Percentiles rank a stretch among this genome's conserved stretches.
phyloP scores from a whole-genome alignment of 1,284 basidiomycete species.

The Ustilago trichophora region DNA sequence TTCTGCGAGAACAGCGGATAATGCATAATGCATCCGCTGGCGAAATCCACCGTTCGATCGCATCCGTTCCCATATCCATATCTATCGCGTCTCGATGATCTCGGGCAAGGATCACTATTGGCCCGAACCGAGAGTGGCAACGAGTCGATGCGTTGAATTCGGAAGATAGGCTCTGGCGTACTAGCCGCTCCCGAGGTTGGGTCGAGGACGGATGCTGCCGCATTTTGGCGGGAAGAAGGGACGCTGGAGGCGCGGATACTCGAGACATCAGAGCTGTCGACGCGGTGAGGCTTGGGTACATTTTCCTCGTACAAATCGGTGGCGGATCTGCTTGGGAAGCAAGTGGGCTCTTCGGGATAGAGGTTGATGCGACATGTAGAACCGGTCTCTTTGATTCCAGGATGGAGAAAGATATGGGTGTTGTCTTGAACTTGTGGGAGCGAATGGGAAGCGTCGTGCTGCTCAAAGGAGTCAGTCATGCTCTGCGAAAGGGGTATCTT shows the following conservation, averaged over 20 bases:
- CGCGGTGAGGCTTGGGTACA: no score
- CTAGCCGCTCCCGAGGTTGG: background rate
- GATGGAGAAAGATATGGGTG: no score
- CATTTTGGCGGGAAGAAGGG: no score
- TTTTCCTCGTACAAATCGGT: no score
- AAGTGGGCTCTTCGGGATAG: no score
- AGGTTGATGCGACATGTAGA: background rate
- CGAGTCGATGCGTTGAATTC: background rate
- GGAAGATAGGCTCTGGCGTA: constrained; percentile 8
- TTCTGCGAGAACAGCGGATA: constrained; percentile 19
- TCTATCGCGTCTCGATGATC: background rate
- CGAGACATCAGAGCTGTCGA: no score
- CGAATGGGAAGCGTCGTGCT: no score
- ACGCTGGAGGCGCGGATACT: no score
- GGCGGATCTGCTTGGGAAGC: no score
- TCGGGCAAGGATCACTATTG: constrained; percentile 6
- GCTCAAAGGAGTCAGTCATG: no score
- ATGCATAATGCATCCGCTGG: constrained; percentile 25
- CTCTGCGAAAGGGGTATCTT: background rate
- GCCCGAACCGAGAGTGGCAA: background rate
- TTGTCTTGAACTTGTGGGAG: no score
- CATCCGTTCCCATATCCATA: constrained; percentile 9
- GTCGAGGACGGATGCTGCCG: background rate
- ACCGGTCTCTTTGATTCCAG: no score
- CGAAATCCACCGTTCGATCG: constrained; percentile 14